A percentile compares a stretch with the other conserved stretches of the same genome.
Conservation (phyloP, 495 filamentous ascomycete species). For the Aspergillus campestris region DNA sequence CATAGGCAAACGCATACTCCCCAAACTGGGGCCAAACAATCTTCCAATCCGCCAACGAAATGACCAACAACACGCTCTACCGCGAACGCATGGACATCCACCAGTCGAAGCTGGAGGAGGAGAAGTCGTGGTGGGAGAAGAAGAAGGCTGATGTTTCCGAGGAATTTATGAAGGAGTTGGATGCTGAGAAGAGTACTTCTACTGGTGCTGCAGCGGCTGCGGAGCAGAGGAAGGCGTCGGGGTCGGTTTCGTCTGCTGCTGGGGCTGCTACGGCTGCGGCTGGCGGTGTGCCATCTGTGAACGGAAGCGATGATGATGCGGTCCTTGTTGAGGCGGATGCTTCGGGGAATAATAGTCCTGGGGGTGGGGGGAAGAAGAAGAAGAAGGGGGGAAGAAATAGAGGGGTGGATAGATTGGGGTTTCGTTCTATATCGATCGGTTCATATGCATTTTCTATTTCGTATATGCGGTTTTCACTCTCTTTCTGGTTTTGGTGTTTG, state of each 20-base stretch:
- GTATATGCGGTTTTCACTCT: not conserved
- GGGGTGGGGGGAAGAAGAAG: constrained; percentile 53
- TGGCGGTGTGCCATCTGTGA: constrained; percentile 18
- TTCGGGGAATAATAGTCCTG: constrained; percentile 32
- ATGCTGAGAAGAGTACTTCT: constrained; percentile 33
- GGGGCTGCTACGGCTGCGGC: constrained; percentile 7
- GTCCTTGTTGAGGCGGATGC: constrained; percentile 72
- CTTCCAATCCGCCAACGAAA: constrained; percentile 89
- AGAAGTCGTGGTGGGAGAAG: constrained; percentile 86
- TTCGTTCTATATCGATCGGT: not conserved
- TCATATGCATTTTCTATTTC: constrained; percentile 1
- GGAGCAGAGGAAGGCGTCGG: constrained; percentile 6
- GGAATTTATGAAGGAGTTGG: constrained; percentile 79
- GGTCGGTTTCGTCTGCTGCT: constrained; percentile 5
- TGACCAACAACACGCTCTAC: constrained; percentile 58
- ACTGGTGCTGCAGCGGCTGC: constrained; percentile 8
- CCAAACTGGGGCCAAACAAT: constrained; percentile 87
- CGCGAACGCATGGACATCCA: constrained; percentile 55
- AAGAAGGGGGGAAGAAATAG: constrained; percentile 76
- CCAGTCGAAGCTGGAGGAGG: constrained; percentile 55
- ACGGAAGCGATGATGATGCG: constrained; percentile 69
- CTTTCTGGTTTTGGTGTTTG: too few species aligned
- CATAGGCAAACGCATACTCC: constrained; percentile 74
- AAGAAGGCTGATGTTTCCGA: constrained; percentile 65
- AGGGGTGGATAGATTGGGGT: not conserved